Base-by-base conservation (phyloP, 73 alveolate species). In the Tetrahymena thermophila region DNA sequence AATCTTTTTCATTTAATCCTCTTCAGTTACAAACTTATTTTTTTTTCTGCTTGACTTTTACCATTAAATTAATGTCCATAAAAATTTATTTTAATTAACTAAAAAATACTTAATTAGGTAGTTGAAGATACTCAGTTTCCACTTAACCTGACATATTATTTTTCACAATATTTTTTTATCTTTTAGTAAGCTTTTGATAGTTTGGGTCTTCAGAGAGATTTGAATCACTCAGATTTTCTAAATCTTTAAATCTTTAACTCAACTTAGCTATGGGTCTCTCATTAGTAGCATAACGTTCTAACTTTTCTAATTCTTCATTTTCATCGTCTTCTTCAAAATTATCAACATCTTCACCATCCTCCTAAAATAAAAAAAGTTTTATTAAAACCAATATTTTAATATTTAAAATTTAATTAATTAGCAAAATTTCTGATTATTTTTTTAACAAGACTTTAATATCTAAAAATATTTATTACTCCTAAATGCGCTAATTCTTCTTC, bases 1-100 rank as follows among this genome's bases (percentile, higher is more conserved):
- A 34, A 57, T 44, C 56, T 95, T 95, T 16, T 43, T 40, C 50
- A 95, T 35, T 85, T 85, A 56, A 35, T 95, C 97, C 34, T 95
- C 97, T 23, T 95, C 97, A 43, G 96, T 28, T 0, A 71, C 89
- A 71, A 71, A 71, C 31, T 71, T 71, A 71, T 71, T 71, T 25
- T 71, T 71, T 31, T 71, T 71, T 25, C 89, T 71, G 35, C 40
- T 28, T 23, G 89, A 71, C 89, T 71, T 19, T 23, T 28, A 71
- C 23, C 8, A 1, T 28, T n/a, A 71, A 0, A 8, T 19, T 19
- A 19, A 17, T 71, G 13, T 71, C 17, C 3, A 71, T 71, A 23
- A 19, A 23, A 19, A 23, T 7, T 10, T 17, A 19, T 25, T 13
- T 71, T 28, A 13, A 71, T n/a, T 9, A 13, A 2, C 2, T 71